Percentiles rank a stretch among this genome's conserved stretches.
Evolutionary conservation across 768 basidiomycete species (phyloP).

Genomic region (Cyathus striatus): DNA sequence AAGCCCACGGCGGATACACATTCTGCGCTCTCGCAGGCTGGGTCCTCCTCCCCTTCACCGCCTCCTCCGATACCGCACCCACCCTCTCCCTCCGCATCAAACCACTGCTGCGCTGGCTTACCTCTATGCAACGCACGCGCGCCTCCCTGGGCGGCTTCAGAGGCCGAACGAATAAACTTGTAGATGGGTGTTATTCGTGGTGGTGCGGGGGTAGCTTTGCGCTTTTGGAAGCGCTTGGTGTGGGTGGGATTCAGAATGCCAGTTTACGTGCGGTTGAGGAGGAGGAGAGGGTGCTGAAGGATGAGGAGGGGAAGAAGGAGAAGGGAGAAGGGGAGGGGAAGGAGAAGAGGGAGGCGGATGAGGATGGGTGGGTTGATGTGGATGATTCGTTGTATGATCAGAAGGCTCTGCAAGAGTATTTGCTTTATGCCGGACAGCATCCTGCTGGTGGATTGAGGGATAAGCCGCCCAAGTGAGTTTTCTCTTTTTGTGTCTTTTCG

Average conservation of each 20-base stretch:
- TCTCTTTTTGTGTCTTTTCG: too few species aligned
- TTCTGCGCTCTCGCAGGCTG: constrained; percentile 89
- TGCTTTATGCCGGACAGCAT: constrained; percentile 82
- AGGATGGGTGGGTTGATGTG: constrained; percentile 59
- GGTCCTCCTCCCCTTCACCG: constrained; percentile 63
- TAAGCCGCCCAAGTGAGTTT: constrained; percentile 86
- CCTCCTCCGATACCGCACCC: background rate
- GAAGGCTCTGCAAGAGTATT: constrained; percentile 79
- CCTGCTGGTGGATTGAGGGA: constrained; percentile 85
- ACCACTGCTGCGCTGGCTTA: constrained; percentile 73
- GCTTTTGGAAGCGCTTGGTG: constrained; percentile 60
- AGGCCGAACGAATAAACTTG: constrained; percentile 95
- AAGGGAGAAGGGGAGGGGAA: constrained; percentile 34
- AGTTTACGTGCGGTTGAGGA: constrained; percentile 23
- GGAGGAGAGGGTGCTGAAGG: constrained; percentile 5
- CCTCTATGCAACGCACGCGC: constrained; percentile 78
- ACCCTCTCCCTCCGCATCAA: constrained; percentile 49
- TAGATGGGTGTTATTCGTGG: constrained; percentile 99
- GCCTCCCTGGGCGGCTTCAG: constrained; percentile 89
- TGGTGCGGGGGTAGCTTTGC: constrained; percentile 92
- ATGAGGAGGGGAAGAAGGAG: constrained; percentile 8
- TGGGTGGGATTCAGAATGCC: constrained; percentile 30
- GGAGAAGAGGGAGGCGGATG: constrained; percentile 8
- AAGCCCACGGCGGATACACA: constrained; percentile 97
- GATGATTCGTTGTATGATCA: constrained; percentile 58